phyloP scores from a whole-genome alignment of 2,329 filamentous ascomycete genomes.

The Camillea tinctor region DNA sequence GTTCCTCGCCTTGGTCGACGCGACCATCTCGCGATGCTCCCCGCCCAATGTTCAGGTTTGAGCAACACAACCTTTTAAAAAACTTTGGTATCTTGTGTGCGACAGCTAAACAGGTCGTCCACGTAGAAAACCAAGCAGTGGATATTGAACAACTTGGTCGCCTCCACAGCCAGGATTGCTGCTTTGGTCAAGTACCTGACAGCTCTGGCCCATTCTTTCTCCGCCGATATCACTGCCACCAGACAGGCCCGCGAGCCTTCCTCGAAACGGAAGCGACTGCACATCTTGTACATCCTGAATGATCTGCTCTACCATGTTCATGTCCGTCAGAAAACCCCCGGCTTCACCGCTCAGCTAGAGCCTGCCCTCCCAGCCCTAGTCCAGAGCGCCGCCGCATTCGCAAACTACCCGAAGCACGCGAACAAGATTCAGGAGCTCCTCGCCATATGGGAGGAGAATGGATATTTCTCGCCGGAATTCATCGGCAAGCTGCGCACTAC shows the following conservation, averaged over 20 bases:
- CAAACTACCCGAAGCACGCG: constrained; percentile 63
- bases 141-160: constrained; percentile 71
- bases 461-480: constrained; percentile 57
- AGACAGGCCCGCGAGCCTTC: constrained; percentile 48
- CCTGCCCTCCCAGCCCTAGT: constrained; percentile 62
- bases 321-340: constrained; percentile 46
- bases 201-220: constrained; percentile 63
- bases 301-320: constrained; percentile 73
- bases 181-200: constrained; percentile 75
- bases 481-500: constrained; percentile 59
- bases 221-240: constrained; percentile 28
- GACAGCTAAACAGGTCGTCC: constrained; percentile 34
- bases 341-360: constrained; percentile 57
- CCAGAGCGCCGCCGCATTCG: constrained; percentile 54
- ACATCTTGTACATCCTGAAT: constrained; percentile 75
- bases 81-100: constrained; percentile 36
- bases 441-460: constrained; percentile 66
- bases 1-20: constrained; percentile 66
- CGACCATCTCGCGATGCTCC: constrained; percentile 69
- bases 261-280: constrained; percentile 66
- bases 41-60: constrained; percentile 87
- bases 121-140: constrained; percentile 83
- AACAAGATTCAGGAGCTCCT: constrained; percentile 64
- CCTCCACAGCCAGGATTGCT: constrained; percentile 63
- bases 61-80: constrained; percentile 44